phyloP scores from a whole-genome alignment of 371 early-diverging fungal species.

The Coemansia sp. region DNA sequence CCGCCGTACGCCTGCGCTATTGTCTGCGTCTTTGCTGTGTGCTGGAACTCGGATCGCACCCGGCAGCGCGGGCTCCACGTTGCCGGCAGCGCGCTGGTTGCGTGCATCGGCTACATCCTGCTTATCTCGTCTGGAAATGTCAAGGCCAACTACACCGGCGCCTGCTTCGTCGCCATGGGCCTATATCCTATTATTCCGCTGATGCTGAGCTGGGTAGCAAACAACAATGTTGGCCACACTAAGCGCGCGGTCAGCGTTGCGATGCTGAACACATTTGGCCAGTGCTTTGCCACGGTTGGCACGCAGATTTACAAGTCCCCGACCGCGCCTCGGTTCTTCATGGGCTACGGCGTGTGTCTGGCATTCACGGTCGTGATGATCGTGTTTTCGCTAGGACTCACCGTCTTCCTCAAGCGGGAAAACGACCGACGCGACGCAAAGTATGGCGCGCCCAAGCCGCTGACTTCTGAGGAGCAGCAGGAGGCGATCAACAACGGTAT shows the following conservation, averaged over 20 bases:
- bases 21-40: conserved; percentile 51
- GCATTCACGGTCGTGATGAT: conserved; percentile 46
- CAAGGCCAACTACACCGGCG: conserved; percentile 56
- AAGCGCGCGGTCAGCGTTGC: conserved; percentile 60
- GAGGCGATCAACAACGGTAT: conserved; percentile 29
- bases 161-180: conserved; percentile 57
- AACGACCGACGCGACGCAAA: conserved; percentile 52
- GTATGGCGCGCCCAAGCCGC: conserved; percentile 43
- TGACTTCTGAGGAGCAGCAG: conserved; percentile 39
- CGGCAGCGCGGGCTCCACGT: conserved; percentile 66
- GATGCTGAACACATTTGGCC: conserved; percentile 57
- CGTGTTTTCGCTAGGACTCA: conserved; percentile 36
- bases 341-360: conserved; percentile 57
- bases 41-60: conserved; percentile 64
- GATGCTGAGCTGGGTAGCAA: conserved; percentile 59
- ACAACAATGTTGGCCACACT: conserved; percentile 60
- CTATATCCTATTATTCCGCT: conserved; percentile 56
- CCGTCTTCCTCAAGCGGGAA: conserved; percentile 53
- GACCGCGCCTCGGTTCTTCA: conserved; percentile 55
- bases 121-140: conserved; percentile 51
- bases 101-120: conserved; percentile 64
- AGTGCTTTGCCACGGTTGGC: conserved; percentile 60
- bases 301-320: conserved; percentile 57
- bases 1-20: conserved; percentile 52
- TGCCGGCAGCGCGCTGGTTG: conserved; percentile 59